Evolutionary conservation across 2,329 filamentous ascomycete species (phyloP), one percentile per base, ranked within the genome.

Genomic region (Cytospora schulzeri): DNA sequence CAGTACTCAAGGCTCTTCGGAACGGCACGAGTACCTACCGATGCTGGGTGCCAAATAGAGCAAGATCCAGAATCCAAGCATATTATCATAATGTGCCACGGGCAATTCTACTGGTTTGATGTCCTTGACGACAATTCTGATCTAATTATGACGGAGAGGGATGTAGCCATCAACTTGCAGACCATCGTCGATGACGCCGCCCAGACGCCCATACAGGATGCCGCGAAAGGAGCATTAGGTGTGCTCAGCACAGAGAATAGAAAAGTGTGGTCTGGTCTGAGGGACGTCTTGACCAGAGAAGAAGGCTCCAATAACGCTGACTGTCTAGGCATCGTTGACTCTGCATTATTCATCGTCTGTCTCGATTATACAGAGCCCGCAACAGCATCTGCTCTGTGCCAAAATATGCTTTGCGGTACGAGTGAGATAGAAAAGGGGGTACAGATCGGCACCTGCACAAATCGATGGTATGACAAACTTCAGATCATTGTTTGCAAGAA

Each of bases 401-500:
- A 92, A 74, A 99, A 98, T 76, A 98, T 99, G 94, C 90, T 99
- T 15, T 98, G 95, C 73, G 95, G 95, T 53, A 96, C 93, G 0
- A 97, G 90, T 70, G 89, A 95, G 73, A 89, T 98, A 15, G 91
- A 96, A 72, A 91, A 90, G 73, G 95, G 95, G 5, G 91, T 99
- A 2, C 95, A 99, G 77, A 93, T 97, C 53, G 95, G 95, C 33
- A 98, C 95, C 2, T 99, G 95, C 78, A 97, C 94, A 17, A 99
- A 99, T 77, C 85, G 95, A 67, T 99, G 95, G 95, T 99, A 99
- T 73, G 95, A 99, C 79, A 99, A 99, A 80, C 83, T 99, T 56
- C 95, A 99, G 75, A 97, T 99, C 68, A 98, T 99, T 62, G 95
- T 99, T 58, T 98, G 95, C 83, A 96, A 97, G 80, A 99, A 98